Evolutionary conservation across 257 asterid genomes (phyloP).

Genomic region (Paulownia fortunei): DNA sequence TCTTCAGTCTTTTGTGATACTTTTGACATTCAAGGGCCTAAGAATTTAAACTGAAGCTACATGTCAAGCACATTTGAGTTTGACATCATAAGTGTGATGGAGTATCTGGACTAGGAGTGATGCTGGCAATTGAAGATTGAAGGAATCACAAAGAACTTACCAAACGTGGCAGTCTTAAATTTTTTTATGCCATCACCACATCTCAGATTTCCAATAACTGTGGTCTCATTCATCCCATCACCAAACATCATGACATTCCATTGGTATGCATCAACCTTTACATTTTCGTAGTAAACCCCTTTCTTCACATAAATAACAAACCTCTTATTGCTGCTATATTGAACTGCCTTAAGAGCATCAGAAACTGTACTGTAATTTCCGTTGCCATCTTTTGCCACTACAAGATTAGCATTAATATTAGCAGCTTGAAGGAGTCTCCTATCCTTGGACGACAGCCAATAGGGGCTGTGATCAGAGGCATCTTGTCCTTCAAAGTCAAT

Average conservation of each 20-base stretch:
- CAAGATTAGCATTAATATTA: not conserved
- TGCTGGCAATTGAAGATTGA: no score
- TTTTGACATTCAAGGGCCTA: no score
- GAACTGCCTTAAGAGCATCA: constrained; percentile 27
- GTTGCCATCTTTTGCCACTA: constrained; percentile 41
- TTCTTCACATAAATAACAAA: constrained; percentile 34
- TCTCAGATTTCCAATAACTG: constrained; percentile 17
- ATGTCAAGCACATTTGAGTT: no score
- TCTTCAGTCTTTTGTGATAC: no score
- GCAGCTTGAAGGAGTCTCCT: not conserved
- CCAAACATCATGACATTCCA: constrained; percentile 40
- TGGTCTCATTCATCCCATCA: constrained; percentile 31
- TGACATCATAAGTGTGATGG: no score
- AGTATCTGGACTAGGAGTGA: no score
- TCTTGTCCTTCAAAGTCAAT: no score
- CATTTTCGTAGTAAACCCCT: constrained; percentile 31
- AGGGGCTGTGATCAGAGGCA: not conserved
- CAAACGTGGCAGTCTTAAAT: constrained; percentile 28
- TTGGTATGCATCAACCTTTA: not conserved
- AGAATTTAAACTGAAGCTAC: no score
- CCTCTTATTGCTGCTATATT: not conserved
- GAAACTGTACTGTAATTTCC: constrained; percentile 23
- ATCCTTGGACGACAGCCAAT: constrained; percentile 5
- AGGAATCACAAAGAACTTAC: constrained; percentile 17
- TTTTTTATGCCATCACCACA: not conserved